Percentiles rank a stretch among this genome's conserved stretches.
These are phyloP conservation scores for Ephemerocybe angulata DNA, from an alignment of 768 basidiomycete genomes.

Conservation along the genomic window DNA sequence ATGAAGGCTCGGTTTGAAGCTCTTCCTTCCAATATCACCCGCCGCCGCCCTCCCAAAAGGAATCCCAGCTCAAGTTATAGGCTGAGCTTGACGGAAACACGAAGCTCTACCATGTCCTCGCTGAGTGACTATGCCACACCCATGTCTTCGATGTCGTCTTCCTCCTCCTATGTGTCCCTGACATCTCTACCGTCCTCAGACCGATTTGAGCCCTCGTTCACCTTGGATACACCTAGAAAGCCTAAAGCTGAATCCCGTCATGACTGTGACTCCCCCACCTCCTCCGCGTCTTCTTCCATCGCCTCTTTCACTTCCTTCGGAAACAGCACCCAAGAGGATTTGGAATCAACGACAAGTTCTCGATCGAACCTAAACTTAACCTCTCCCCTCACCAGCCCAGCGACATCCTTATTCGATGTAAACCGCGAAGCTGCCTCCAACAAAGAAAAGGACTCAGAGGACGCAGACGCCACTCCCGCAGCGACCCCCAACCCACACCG, in stretches of 20 bases:
- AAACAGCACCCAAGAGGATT: too few species aligned
- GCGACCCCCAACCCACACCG: background rate
- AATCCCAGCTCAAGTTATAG: background rate
- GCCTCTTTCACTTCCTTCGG: slow-evolving; percentile 6
- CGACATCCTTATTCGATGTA: slow-evolving; percentile 10
- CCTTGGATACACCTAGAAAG: background rate
- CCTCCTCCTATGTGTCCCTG: background rate
- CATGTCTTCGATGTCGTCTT: slow-evolving; percentile 4
- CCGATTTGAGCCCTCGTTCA: too few species aligned
- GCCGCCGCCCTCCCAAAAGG: background rate
- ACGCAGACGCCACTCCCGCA: background rate
- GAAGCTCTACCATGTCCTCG: background rate
- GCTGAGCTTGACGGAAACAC: background rate
- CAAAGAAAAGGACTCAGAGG: background rate
- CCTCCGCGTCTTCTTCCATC: slow-evolving; percentile 4
- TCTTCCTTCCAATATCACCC: background rate
- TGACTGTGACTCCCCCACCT: background rate
- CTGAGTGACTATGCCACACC: background rate
- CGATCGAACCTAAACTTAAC: slow-evolving; percentile 6
- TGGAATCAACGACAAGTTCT: slow-evolving; percentile 5
- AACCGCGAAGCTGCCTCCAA: background rate
- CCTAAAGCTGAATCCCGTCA: background rate
- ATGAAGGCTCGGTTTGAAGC: background rate
- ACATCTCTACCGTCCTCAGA: too few species aligned
- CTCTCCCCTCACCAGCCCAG: slow-evolving; percentile 4